phyloP scores from a whole-genome alignment of 2,329 filamentous ascomycete species.

The Fusarium sp. region DNA sequence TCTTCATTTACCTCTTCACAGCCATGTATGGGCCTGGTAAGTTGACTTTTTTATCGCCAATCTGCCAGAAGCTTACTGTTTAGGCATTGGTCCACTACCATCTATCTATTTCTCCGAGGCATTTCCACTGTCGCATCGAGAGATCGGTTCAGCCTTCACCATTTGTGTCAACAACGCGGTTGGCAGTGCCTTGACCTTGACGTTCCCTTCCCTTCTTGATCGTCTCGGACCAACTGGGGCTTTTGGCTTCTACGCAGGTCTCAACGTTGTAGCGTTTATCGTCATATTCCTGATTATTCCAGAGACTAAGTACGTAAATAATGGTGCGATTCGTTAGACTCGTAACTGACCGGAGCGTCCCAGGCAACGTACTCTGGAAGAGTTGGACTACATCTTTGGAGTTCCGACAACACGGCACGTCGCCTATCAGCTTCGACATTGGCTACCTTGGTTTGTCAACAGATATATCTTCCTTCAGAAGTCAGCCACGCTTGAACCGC shows the following conservation, averaged over 20 bases:
- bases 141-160: conserved; percentile 46
- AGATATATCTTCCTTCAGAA: conserved; percentile 43
- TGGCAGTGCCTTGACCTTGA: conserved; percentile 47
- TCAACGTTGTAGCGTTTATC: conserved; percentile 68
- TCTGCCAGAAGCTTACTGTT: background rate
- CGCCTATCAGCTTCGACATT: conserved; percentile 47
- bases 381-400: conserved; percentile 52
- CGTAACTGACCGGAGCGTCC: background rate
- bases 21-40: conserved; percentile 54
- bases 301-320: conserved; percentile 56
- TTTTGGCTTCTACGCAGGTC: conserved; percentile 68
- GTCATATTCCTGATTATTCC: conserved; percentile 72
- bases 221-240: conserved; percentile 52
- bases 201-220: conserved; percentile 57
- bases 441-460: conserved; percentile 48
- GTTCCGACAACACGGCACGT: conserved; percentile 47
- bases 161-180: conserved; percentile 46
- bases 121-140: conserved; percentile 64
- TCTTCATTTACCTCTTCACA: conserved; percentile 63
- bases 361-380: conserved; percentile 50
- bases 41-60: background rate
- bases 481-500: conserved; percentile 42
- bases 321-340: rapidly evolving
- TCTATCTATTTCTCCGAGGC: conserved; percentile 63
- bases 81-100: conserved; percentile 45